Percentiles rank a stretch among this genome's conserved stretches.
Evolutionary conservation across 345 rosid genomes (phyloP).

Genomic region (Alliaria petiolata): DNA sequence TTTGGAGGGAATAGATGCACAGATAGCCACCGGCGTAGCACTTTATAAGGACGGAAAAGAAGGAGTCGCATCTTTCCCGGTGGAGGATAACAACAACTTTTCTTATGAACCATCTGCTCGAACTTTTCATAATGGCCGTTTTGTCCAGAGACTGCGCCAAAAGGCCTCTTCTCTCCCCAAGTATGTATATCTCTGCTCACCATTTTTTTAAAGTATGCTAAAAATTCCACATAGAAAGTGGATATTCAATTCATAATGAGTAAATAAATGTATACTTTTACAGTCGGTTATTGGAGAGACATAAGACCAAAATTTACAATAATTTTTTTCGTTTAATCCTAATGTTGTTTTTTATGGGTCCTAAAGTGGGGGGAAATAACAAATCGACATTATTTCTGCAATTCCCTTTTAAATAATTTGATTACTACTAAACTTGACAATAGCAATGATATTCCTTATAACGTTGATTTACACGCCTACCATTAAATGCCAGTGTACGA

Average conservation of each 20-base stretch:
- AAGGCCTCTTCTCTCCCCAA: constrained; percentile 34
- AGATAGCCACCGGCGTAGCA: neutral
- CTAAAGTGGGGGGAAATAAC: too few relatives aligned
- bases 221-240: neutral
- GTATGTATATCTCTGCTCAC: neutral
- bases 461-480: neutral
- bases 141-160: constrained; percentile 29
- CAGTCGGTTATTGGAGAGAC: too few relatives aligned
- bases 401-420: too few relatives aligned
- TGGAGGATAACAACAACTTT: constrained; percentile 19
- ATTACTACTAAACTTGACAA: neutral
- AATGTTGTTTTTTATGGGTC: too few relatives aligned
- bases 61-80: neutral
- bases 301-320: too few relatives aligned
- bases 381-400: too few relatives aligned
- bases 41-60: constrained; percentile 25
- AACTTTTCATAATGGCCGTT: constrained; percentile 31
- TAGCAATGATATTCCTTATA: neutral
- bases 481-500: constrained; percentile 28
- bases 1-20: constrained; percentile 34
- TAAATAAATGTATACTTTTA: too few relatives aligned
- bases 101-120: constrained; percentile 23
- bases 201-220: neutral
- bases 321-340: too few relatives aligned
- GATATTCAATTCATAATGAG: too few relatives aligned